phyloP scores from a whole-genome alignment of 768 basidiomycete species.

The Boletus subcaerulescens region DNA sequence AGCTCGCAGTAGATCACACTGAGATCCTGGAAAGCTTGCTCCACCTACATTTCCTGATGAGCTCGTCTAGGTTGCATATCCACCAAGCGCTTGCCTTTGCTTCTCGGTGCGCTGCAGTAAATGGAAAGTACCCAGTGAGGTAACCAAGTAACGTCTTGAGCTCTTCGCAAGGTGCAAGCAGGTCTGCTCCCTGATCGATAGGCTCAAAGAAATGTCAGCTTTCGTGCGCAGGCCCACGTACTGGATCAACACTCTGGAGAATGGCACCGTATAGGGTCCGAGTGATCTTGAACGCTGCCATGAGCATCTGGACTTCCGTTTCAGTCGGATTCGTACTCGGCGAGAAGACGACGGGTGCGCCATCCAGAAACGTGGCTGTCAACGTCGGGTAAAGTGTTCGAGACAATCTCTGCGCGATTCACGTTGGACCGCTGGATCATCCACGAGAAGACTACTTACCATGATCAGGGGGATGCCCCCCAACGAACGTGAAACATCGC shows the following conservation, averaged over 20 bases:
- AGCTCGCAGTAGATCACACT: constrained; percentile 80
- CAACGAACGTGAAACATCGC: constrained; percentile 10
- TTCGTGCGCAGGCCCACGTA: constrained; percentile 11
- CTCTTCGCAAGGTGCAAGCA: constrained; percentile 39
- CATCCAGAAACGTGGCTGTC: constrained; percentile 82
- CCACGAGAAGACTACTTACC: constrained; percentile 21
- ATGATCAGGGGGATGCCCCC: constrained; percentile 23
- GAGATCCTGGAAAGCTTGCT: constrained; percentile 64
- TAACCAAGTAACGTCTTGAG: constrained; percentile 62
- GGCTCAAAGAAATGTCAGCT: constrained; percentile 1
- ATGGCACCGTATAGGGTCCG: constrained; percentile 59
- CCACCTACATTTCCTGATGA: constrained; percentile 43
- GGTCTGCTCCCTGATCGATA: constrained; percentile 24
- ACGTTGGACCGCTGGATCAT: constrained; percentile 13
- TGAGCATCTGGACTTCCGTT: constrained; percentile 56
- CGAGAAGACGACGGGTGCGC: constrained; percentile 78
- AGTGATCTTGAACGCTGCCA: constrained; percentile 55
- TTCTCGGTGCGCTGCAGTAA: constrained; percentile 52
- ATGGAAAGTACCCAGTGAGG: constrained; percentile 86
- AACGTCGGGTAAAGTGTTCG: constrained; percentile 75
- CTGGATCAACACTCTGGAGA: constrained; percentile 43
- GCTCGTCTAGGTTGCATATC: not conserved
- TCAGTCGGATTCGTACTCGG: constrained; percentile 58
- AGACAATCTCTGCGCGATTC: constrained; percentile 55
- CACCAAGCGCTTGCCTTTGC: constrained; percentile 43